Percentiles rank a stretch among this genome's conserved stretches.
phyloP scores from a whole-genome alignment of 441 rosid species.

The Mallotus japonicus region DNA sequence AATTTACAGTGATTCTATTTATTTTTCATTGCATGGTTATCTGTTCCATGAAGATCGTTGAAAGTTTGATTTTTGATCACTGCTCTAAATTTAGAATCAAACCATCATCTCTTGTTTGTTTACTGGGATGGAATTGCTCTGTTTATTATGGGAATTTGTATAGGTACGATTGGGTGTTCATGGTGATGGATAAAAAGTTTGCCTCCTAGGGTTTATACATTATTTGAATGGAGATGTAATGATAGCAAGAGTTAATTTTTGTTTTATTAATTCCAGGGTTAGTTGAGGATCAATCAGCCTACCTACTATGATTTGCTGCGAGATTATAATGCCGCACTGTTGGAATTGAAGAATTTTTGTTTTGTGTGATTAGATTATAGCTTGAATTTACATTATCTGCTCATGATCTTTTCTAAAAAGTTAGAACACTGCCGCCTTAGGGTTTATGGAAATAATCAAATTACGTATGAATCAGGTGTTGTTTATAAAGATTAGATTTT shows the following conservation, averaged over 20 bases:
- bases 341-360: not conserved
- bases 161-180: conserved; percentile 1
- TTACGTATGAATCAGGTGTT: not conserved
- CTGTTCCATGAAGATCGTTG: not conserved
- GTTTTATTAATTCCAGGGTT: not conserved
- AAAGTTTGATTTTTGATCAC: not conserved
- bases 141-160: not conserved
- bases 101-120: not conserved
- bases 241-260: not conserved
- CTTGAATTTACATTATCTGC: not conserved
- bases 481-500: not conserved
- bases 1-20: no score
- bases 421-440: not conserved
- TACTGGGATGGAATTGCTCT: not conserved
- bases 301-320: not conserved
- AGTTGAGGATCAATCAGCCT: not conserved
- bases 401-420: not conserved
- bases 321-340: not conserved
- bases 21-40: not conserved
- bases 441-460: conserved; percentile 1
- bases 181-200: not conserved
- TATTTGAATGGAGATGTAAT: not conserved
- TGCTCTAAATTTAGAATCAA: not conserved
- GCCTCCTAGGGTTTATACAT: not conserved
- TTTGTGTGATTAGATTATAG: not conserved